Evolutionary conservation across 1,139 yeast species (phyloP).

Genomic region (Pneumocystis murina): DNA sequence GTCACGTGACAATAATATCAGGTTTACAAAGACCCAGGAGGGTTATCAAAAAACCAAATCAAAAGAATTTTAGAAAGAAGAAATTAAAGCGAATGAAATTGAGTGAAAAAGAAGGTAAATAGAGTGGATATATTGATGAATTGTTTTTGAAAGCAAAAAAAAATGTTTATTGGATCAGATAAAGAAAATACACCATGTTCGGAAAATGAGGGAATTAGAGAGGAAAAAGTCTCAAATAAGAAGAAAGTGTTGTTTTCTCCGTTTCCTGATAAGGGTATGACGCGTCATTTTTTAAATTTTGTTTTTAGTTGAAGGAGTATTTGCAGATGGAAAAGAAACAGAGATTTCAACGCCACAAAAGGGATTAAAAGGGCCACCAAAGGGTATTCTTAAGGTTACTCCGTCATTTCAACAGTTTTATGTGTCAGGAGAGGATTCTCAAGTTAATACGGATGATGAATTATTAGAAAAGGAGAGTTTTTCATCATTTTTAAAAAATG

Average conservation of each 20-base stretch:
- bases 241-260: slow-evolving; percentile 9
- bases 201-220: neutral
- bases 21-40: neutral
- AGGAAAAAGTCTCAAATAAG: neutral
- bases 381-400: slow-evolving; percentile 3
- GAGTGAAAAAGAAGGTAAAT: neutral
- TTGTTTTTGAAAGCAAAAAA: neutral
- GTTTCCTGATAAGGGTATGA: neutral
- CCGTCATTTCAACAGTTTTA: slow-evolving; percentile 4
- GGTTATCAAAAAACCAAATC: neutral
- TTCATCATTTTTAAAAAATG: slow-evolving; percentile 1
- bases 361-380: slow-evolving; percentile 2
- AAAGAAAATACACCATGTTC: neutral
- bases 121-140: neutral
- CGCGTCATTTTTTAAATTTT: neutral
- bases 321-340: neutral
- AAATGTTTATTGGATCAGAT: neutral
- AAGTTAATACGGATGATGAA: neutral
- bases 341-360: neutral
- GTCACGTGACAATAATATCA: no score
- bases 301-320: neutral
- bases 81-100: neutral
- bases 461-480: neutral
- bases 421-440: neutral
- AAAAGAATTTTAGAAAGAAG: neutral